phyloP scores from a whole-genome alignment of 768 basidiomycete species.

The Boletus sp. region DNA sequence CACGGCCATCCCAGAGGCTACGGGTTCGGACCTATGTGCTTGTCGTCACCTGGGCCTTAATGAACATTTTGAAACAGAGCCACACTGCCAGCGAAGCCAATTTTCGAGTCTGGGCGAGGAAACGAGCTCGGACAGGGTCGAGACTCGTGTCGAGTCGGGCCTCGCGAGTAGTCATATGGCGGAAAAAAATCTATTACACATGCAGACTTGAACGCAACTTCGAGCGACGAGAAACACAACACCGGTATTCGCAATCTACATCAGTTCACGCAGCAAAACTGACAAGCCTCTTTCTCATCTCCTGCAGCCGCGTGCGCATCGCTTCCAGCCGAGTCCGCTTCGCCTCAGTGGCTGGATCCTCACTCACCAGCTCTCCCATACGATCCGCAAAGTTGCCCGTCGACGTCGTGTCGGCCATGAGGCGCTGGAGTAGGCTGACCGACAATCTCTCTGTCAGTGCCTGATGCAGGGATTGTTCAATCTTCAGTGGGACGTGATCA shows the following conservation, averaged over 20 bases:
- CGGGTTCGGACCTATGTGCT: too few relatives aligned
- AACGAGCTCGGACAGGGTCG: too few relatives aligned
- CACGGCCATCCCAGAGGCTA: too few relatives aligned
- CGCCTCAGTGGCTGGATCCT: conserved; percentile 39
- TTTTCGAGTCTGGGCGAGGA: too few relatives aligned
- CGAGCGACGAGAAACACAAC: background rate
- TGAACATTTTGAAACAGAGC: too few relatives aligned
- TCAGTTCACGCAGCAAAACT: conserved; percentile 21
- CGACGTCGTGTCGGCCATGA: conserved; percentile 24
- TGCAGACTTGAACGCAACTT: background rate
- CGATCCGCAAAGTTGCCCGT: conserved; percentile 22
- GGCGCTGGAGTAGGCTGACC: conserved; percentile 32
- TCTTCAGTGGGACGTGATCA: conserved; percentile 49
- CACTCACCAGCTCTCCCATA: conserved; percentile 42
- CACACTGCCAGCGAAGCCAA: too few relatives aligned
- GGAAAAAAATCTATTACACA: background rate
- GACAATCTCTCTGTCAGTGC: conserved; percentile 36
- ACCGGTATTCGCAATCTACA: background rate
- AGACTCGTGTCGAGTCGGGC: too few relatives aligned
- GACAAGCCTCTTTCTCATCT: conserved; percentile 36
- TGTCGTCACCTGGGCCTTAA: too few relatives aligned
- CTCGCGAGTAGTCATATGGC: background rate
- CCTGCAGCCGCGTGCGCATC: conserved; percentile 36
- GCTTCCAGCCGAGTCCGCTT: conserved; percentile 35
- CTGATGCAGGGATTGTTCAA: conserved; percentile 45